A percentile compares a stretch with the other conserved stretches of the same genome.
Conservation (phyloP, 495 filamentous ascomycete genomes). For the Beverwykella pulmonaria region DNA sequence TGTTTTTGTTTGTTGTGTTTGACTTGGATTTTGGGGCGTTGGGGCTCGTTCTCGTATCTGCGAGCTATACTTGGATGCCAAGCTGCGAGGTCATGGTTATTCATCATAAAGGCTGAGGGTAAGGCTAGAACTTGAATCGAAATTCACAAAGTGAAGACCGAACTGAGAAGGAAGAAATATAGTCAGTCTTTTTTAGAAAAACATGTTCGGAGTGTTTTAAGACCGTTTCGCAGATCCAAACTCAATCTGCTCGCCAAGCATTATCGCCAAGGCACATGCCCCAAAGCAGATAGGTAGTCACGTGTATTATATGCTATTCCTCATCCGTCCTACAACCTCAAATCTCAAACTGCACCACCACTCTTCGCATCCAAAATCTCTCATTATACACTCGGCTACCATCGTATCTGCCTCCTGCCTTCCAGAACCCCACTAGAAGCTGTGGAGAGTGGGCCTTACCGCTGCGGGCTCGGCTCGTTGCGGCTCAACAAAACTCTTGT, state of each 20-base stretch:
- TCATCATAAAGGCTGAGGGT: not conserved
- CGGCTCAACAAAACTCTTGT: not conserved
- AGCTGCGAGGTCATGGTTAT: conserved; percentile 2
- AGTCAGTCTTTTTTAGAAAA: no score
- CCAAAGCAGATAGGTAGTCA: not conserved
- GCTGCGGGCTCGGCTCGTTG: not conserved
- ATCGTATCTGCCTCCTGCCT: not conserved
- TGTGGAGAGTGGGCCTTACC: not conserved
- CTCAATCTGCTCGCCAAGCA: no score
- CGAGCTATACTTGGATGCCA: not conserved
- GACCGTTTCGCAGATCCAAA: no score
- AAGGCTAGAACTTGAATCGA: not conserved
- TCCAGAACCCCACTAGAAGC: not conserved
- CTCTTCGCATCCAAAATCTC: not conserved
- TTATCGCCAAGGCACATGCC: no score
- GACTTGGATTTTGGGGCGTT: no score
- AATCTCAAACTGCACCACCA: not conserved
- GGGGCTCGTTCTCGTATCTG: not conserved
- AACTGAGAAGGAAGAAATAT: no score
- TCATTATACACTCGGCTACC: not conserved
- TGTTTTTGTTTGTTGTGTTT: no score
- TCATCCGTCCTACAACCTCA: not conserved
- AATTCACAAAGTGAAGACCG: no score
- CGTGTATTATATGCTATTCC: not conserved
- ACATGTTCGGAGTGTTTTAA: no score